Conservation (phyloP, 2,329 filamentous ascomycete species). For the Pestalotiopsis sp. region DNA sequence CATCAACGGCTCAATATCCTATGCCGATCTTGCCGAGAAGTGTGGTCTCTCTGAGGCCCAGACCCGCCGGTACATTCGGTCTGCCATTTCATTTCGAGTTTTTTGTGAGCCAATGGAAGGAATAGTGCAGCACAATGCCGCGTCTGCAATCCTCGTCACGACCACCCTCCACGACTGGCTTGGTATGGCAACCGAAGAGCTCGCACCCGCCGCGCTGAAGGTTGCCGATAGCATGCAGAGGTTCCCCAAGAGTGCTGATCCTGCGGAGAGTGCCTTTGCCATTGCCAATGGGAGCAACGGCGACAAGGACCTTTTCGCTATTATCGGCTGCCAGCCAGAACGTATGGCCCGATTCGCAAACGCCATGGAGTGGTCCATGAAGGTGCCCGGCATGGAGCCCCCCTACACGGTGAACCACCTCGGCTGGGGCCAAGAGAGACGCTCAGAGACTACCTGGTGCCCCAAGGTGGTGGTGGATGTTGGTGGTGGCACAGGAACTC, state of each 20-base stretch:
- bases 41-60: constrained; percentile 15
- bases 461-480: constrained; percentile 20
- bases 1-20: constrained; percentile 13
- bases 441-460: background rate
- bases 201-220: constrained; percentile 13
- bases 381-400: constrained; percentile 18
- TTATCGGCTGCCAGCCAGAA: constrained; percentile 5
- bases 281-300: constrained; percentile 16
- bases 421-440: constrained; percentile 8
- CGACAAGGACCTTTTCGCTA: constrained; percentile 18
- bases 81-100: constrained; percentile 15
- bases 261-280: constrained; percentile 15
- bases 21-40: constrained; percentile 9
- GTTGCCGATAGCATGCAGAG: constrained; percentile 14
- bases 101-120: constrained; percentile 11
- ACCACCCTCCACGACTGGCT: constrained; percentile 18
- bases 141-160: constrained; percentile 11
- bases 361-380: constrained; percentile 20
- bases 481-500: constrained; percentile 16
- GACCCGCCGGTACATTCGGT: constrained; percentile 12
- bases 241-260: constrained; percentile 12
- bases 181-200: constrained; percentile 17
- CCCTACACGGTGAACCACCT: constrained; percentile 16
- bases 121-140: constrained; percentile 12
- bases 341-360: constrained; percentile 18